Evolutionary conservation across 345 rosid species (phyloP).

Genomic region (Eucalyptus sp.): DNA sequence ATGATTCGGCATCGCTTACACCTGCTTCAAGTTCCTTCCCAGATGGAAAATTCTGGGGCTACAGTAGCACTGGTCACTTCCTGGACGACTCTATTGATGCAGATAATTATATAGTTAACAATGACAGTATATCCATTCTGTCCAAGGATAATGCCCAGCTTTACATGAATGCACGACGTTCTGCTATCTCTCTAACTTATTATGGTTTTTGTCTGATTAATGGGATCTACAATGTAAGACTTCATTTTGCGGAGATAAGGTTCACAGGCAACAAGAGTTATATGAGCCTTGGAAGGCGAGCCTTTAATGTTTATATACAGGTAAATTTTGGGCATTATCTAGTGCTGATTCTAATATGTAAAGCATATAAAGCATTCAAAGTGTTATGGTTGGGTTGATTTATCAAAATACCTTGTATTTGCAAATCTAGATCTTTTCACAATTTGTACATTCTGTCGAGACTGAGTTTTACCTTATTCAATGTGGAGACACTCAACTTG

Average conservation of each 20-base stretch:
- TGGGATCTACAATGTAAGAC: slow-evolving; percentile 43
- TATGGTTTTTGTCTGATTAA: slow-evolving; percentile 31
- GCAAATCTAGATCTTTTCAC: not conserved
- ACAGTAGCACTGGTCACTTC: slow-evolving; percentile 53
- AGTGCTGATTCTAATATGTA: not conserved
- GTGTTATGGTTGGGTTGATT: too few species aligned
- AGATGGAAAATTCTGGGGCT: slow-evolving; percentile 21
- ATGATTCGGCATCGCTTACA: slow-evolving; percentile 6
- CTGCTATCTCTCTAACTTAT: slow-evolving; percentile 41
- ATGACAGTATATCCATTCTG: slow-evolving; percentile 3
- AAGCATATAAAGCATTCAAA: not conserved
- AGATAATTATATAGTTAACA: slow-evolving; percentile 6
- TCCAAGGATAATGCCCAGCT: slow-evolving; percentile 6
- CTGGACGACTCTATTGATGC: not conserved
- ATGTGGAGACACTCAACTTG: not conserved
- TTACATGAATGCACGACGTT: slow-evolving; percentile 24
- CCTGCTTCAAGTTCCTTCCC: slow-evolving; percentile 1
- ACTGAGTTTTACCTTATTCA: not conserved
- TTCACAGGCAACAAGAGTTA: slow-evolving; percentile 21
- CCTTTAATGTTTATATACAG: slow-evolving; percentile 63
- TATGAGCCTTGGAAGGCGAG: slow-evolving; percentile 39
- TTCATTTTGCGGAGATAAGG: slow-evolving; percentile 71
- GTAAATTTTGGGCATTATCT: slow-evolving; percentile 1
- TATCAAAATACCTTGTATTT: not conserved
- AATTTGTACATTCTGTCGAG: not conserved